Percentiles rank a stretch among this genome's conserved stretches.
These are phyloP conservation scores for Ustilaginoidea virens DNA, from an alignment of 2,329 filamentous ascomycete species.

Conservation along the genomic window DNA sequence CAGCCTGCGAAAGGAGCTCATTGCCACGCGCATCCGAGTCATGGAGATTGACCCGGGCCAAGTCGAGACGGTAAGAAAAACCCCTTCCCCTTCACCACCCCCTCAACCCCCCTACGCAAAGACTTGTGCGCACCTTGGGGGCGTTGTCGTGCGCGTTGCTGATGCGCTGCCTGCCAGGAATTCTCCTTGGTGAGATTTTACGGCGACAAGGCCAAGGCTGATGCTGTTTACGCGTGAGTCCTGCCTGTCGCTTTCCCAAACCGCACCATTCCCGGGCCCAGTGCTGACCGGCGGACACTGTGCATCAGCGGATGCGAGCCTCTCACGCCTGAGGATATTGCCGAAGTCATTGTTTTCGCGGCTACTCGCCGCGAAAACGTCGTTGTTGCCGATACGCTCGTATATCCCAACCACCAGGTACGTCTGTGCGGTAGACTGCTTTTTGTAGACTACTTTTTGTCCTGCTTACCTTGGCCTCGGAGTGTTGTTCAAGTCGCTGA, in stretches of 20 bases:
- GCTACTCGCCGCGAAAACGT: conserved; percentile 79
- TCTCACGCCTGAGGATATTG: conserved; percentile 78
- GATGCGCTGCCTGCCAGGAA: no score
- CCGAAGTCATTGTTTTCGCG: conserved; percentile 77
- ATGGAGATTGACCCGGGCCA: conserved; percentile 87
- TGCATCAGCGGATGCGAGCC: conserved; percentile 53
- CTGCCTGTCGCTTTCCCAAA: no score
- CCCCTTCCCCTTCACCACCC: neutral
- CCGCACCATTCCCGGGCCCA: no score
- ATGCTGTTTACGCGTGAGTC: conserved; percentile 73
- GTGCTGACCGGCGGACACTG: neutral
- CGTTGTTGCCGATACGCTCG: conserved; percentile 71
- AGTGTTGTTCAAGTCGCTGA: no score
- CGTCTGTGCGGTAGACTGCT: conserved; percentile 3
- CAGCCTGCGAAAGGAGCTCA: conserved; percentile 65
- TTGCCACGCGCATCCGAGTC: conserved; percentile 64
- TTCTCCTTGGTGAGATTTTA: conserved; percentile 82
- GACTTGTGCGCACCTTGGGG: no score
- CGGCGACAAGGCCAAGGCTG: conserved; percentile 77
- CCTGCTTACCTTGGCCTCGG: neutral
- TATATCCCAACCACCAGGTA: conserved; percentile 85
- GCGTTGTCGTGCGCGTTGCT: no score
- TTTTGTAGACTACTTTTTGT: no score
- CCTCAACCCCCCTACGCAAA: no score
- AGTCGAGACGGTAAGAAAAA: conserved; percentile 56